Evolutionary conservation across 2,329 filamentous ascomycete genomes (phyloP), one percentile per base, ranked within the genome.

Genomic region (Biscogniauxia marginata): DNA sequence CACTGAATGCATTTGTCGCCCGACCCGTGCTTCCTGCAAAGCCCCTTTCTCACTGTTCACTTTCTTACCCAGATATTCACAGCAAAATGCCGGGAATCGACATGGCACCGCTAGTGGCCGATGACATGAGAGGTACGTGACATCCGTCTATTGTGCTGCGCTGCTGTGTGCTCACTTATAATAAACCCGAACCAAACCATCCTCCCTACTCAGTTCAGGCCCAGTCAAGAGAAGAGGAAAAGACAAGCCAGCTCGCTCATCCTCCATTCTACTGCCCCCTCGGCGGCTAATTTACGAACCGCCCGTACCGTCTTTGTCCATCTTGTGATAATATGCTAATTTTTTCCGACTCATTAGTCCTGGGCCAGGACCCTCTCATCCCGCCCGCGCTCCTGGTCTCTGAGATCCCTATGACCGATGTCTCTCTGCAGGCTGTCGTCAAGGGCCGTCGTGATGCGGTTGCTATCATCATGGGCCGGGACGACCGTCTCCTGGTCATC

Each of bases 331-430:
- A 39, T 23, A 71, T 72, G 67, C 66, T 71, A 50, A 71, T 71
- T 65, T 57, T 64, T 55, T 43, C 57, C 57, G 60, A 62, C 57
- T 58, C 46, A 21, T 52, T 67, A 97, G 93, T 97, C 75, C 80
- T 96, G 71, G 92, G 92, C 65, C 93, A 97, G 82, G 93, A 97
- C 76, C 91, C 93, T 70, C 80, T 98, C 71, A 95, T 96, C 73
- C 88, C 91, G 49, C 93, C 93, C 46, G 88, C 90, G 65, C 85
- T 96, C 65, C 88, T 98, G 69, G 86, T 91, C 72, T 85, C 87
- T 60, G 93, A 98, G 76, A 87, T 97, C 66, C 91, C 92, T 71
- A 84, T 86, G 73, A 79, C 84, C 70, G 72, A 81, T 67, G 67
- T 77, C 57, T 86, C 87, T 54, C 78, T 87, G 59, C 74, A 86